phyloP scores from a whole-genome alignment of 208 protist species.

The Leishmania tropica region DNA sequence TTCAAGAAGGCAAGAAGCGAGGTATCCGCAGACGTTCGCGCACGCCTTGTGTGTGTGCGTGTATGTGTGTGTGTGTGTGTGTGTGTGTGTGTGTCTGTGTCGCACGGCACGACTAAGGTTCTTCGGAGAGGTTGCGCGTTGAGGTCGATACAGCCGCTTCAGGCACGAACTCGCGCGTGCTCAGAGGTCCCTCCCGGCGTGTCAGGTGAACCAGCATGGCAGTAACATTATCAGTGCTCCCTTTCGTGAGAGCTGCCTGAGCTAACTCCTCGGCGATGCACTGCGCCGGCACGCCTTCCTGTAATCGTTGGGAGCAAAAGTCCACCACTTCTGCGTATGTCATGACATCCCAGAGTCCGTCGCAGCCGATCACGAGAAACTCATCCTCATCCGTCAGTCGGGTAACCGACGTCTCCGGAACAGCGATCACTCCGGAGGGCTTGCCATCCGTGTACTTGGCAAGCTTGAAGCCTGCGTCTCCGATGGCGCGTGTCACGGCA shows the following conservation, averaged over 20 bases:
- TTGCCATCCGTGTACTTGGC: conserved; percentile 83
- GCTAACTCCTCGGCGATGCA: conserved; percentile 60
- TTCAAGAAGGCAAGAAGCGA: neutral
- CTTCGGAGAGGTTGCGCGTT: conserved; percentile 39
- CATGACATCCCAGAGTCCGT: conserved; percentile 96
- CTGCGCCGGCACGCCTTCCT: conserved; percentile 51
- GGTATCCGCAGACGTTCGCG: neutral
- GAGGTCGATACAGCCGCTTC: conserved; percentile 58
- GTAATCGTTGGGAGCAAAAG: conserved; percentile 74
- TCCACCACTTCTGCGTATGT: conserved; percentile 88
- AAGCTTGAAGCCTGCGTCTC: conserved; percentile 94
- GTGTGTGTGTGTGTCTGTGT: neutral
- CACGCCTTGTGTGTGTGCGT: neutral
- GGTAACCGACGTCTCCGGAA: conserved; percentile 65
- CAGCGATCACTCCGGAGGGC: conserved; percentile 78
- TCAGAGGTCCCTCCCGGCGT: conserved; percentile 28
- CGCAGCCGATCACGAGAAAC: conserved; percentile 93
- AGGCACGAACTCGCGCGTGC: conserved; percentile 38
- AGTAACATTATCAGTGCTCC: conserved; percentile 91
- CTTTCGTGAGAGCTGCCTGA: conserved; percentile 77
- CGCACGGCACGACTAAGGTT: conserved; percentile 13
- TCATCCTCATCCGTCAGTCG: conserved; percentile 83
- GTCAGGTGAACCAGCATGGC: conserved; percentile 69
- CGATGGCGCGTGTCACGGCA: conserved; percentile 93
- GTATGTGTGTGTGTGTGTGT: neutral